Evolutionary conservation across 148 eudicot genomes (phyloP), one percentile per base, ranked within the genome.

Genomic region (Rhododendron mucronatum): DNA sequence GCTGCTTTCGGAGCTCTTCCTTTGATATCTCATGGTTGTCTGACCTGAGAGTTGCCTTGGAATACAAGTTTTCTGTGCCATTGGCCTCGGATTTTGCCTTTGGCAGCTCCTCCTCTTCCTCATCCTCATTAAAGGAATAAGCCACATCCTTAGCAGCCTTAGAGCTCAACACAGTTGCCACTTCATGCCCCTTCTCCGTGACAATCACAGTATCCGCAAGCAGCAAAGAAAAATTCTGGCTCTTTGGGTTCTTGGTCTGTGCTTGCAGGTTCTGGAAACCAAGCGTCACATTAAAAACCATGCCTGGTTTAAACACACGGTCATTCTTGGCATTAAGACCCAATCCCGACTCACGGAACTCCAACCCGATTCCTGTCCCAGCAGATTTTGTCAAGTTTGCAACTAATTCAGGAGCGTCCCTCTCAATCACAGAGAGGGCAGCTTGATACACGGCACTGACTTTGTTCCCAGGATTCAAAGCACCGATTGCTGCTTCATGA

Each of bases 181-280:
- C 88, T 16, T 95, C 95, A 11, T 90, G 90, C 3, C 91, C 95
- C 57, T 83, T 88, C 47, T 90, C 91, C 2, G 88, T 88, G 50
- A 94, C 84, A 82, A 94, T 78, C 61, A 97, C 93, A 0, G 99
- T 97, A 51, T 97, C 99, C 0, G 99, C 96, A 67, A 97, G 87
- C 88, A 97, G 84, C 75, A 97, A 79, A n/a, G 99, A 90, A 80
- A 91, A 93, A 50, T 91, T 94, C 90, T 90, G 91, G 86, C 92
- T 94, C 88, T 94, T 95, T 2, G 94, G 91, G 41, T 91, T 92
- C 77, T 63, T 89, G 11, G 90, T 91, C 71, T 91, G 87, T 3
- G 96, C 78, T 84, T 91, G 91, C 91, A 96, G 85, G 75, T 92
- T 92, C 91, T 96, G 97, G 84, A 96, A 96, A 75, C 99, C 99